phyloP scores from a whole-genome alignment of 78 protist species.

The Pelomyxa schiedti region DNA sequence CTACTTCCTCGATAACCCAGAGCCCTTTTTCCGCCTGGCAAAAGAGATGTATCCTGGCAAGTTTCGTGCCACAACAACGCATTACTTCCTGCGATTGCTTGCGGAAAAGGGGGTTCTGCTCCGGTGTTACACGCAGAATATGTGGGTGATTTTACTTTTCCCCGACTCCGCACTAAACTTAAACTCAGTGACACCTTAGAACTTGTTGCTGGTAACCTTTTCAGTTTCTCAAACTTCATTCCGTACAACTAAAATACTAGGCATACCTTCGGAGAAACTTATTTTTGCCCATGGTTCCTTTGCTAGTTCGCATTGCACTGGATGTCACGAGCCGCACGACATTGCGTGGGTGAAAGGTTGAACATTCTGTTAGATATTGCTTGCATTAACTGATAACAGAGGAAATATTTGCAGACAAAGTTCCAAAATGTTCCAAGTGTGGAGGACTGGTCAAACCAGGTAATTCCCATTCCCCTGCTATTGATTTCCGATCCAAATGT shows the following conservation, averaged over 20 bases:
- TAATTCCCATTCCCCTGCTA: too few species aligned
- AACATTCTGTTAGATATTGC: background rate
- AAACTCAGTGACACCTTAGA: background rate
- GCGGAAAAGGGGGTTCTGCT: conserved; percentile 1
- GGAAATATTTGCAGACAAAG: background rate
- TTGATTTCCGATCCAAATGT: too few species aligned
- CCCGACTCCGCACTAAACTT: background rate
- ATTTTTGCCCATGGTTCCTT: too few species aligned
- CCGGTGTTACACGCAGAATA: conserved; percentile 29
- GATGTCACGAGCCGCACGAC: background rate
- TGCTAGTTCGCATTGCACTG: background rate
- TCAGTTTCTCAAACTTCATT: background rate
- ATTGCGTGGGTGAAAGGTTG: background rate
- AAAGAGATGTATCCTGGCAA: conserved; percentile 18
- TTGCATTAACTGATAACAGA: too few species aligned
- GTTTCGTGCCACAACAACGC: background rate
- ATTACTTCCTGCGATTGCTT: background rate
- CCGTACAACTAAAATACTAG: too few species aligned
- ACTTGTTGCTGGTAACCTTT: too few species aligned
- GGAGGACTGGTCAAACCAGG: conserved; percentile 15
- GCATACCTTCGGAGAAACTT: background rate
- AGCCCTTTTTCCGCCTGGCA: conserved; percentile 27
- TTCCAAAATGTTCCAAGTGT: conserved; percentile 7
- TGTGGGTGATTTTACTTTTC: too few species aligned
- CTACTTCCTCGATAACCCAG: conserved; percentile 37